Base-by-base conservation (phyloP, 208 protist genomes). In the Crithidia sp. region DNA sequence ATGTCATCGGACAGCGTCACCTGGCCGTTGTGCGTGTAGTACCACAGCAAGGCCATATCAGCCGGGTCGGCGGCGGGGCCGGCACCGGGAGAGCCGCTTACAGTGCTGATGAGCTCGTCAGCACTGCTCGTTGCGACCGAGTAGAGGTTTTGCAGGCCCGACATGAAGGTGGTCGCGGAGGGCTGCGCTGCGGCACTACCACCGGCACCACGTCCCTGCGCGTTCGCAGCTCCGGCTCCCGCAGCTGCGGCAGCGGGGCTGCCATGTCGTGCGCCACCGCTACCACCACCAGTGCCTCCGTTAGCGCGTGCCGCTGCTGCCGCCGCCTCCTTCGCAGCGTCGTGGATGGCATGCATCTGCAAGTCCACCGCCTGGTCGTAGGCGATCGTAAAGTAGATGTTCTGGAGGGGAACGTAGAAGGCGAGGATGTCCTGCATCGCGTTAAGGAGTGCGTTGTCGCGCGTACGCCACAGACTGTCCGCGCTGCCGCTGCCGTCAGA, bases 401-500 rank as follows among this genome's bases (percentile, higher is more conserved):
- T 80, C 79, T 96, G 91, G 39, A 96, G 71, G 3, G 91, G 91
- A 36, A 94, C 86, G 74, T 94, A 96, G 16, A 92, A 62, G 37
- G 79, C 70, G 2, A 96, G 79, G 52, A 94, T 89, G 7, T 94
- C 84, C 74, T 96, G 88, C 64, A 96, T 87, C 0, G 79, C 77
- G 58, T 77, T 84, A 45, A 94, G 89, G 56, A 96, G 76, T 28
- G 72, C 77, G 66, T 84, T 84, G 67, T 86, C 79, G 17, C 68
- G 58, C 9, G 63, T 65, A 7, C 45, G 50, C 76, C 76, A 82
- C 53, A 84, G 16, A n/a, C 58, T 64, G 53, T 83, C 74, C 12
- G 67, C 52, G 43, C 12, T 67, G 39, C 4, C 55, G 43, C 7
- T 39, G 17, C 10, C n/a, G 8, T 13, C n/a, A 41, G 45, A 49